These are phyloP conservation scores for Metroxylon sagu DNA, from an alignment of 176 grass and related monocot genomes.

Conservation along the genomic window DNA sequence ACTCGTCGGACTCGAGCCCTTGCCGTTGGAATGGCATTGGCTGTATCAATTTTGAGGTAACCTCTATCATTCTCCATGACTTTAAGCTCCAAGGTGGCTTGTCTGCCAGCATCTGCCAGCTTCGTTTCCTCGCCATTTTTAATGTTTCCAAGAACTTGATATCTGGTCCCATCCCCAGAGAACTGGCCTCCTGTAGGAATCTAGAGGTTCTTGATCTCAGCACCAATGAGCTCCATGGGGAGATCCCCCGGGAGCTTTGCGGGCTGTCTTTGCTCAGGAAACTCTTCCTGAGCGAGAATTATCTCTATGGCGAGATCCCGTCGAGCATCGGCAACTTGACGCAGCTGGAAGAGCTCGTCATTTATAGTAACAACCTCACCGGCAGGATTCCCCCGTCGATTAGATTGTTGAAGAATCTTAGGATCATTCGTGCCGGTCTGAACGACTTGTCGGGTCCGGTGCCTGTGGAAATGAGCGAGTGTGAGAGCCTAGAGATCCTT, in stretches of 20 bases:
- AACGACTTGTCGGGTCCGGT: constrained; percentile 70
- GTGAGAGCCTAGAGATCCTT: constrained; percentile 55
- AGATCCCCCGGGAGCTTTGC: constrained; percentile 52
- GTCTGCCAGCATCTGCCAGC: constrained; percentile 46
- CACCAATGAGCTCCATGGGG: constrained; percentile 57
- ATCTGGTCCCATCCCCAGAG: constrained; percentile 36
- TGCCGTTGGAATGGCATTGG: constrained; percentile 77
- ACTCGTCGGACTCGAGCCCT: constrained; percentile 21
- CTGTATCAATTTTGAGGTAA: constrained; percentile 51
- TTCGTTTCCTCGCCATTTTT: constrained; percentile 46
- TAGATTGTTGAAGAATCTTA: constrained; percentile 41
- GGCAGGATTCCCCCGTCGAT: constrained; percentile 58
- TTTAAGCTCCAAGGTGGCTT: constrained; percentile 59
- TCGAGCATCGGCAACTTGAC: constrained; percentile 37
- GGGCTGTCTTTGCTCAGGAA: constrained; percentile 29
- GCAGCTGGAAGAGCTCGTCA: constrained; percentile 73
- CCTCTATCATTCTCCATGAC: constrained; percentile 40
- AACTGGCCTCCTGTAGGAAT: constrained; percentile 35
- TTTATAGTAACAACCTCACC: constrained; percentile 96
- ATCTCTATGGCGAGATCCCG: constrained; percentile 47
- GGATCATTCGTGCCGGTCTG: constrained; percentile 72
- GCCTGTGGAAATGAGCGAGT: constrained; percentile 58
- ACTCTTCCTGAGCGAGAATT: constrained; percentile 93
- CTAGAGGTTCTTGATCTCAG: constrained; percentile 87
- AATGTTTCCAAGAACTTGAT: constrained; percentile 81